Base-by-base conservation (phyloP, 1,284 basidiomycete species). In the Puccinia novopanici region DNA sequence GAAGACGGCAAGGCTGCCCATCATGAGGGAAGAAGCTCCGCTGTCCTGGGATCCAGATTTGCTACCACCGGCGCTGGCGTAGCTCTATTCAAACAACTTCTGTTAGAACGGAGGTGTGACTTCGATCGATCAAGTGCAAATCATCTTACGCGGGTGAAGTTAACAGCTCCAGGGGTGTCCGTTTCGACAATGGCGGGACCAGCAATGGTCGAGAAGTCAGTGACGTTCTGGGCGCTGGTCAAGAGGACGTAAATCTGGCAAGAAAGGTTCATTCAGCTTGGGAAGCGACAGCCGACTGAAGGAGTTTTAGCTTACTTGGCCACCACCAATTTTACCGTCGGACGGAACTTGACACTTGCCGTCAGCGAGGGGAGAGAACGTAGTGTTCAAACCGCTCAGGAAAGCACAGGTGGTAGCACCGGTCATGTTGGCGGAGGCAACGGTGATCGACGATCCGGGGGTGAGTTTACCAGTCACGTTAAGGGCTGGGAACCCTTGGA, bases 161-260 rank as follows among this genome's bases (percentile, higher is more conserved):
- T 71, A n/a, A 9, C 10, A 12, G 42, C 22, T 34, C 75, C 75
- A 67, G 75, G 48, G 30, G 52, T 55, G n/a, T 77, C 75, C 2
- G 42, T 68, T 24, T 77, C 75, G 13, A 77, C 37, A 27, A 77
- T 77, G 24, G 61, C 75, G 54, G 75, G 75, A 12, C 75, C 75
- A n/a, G 75, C 75, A 57, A 77, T 54, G 13, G 75, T 77, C 17
- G 63, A 67, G 48, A 22, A 24, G 55, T 77, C 75, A 10, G 63
- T 67, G 37, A 55, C 75, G 63, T 77, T 77, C 42, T 77, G 75
- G 17, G 45, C 45, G 13, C 48, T 54, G 48, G 75, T 67, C 48
- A 77, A 68, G 17, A 77, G 50, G 30, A 77, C 48, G 75, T 77
- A 77, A 55, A 67, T 42, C 75, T 77, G 40, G 15, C 45, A 45